Percentiles rank a stretch among this genome's conserved stretches.
Evolutionary conservation across 2,329 filamentous ascomycete species (phyloP).

Genomic region (Trichoderma guizhouense): DNA sequence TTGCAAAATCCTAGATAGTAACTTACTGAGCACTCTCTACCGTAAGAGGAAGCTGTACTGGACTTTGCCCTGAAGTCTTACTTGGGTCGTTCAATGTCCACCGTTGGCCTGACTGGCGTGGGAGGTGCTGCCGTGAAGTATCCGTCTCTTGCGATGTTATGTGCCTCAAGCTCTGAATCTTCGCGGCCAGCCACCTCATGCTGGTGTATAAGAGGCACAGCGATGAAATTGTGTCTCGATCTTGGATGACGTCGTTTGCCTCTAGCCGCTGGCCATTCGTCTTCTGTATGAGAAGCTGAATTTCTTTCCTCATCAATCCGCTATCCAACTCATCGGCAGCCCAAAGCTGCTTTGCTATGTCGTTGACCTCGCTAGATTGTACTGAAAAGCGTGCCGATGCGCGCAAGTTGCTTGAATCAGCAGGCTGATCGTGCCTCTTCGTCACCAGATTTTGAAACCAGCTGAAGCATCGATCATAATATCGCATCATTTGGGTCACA

Average conservation of each 20-base stretch:
- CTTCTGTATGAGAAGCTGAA: conserved; percentile 53
- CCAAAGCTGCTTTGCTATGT: conserved; percentile 67
- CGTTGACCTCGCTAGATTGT: conserved; percentile 67
- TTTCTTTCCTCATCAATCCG: conserved; percentile 62
- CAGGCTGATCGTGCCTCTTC: conserved; percentile 57
- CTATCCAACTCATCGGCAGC: conserved; percentile 46
- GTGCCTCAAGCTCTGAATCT: conserved; percentile 75
- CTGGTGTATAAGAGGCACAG: conserved; percentile 91
- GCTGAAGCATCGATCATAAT: conserved; percentile 85
- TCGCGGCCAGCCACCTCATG: conserved; percentile 94
- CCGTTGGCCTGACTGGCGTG: conserved; percentile 62
- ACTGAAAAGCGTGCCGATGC: conserved; percentile 70
- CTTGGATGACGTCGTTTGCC: conserved; percentile 80
- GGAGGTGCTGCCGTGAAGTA: conserved; percentile 53
- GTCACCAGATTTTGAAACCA: conserved; percentile 87
- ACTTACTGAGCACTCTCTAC: conserved; percentile 75
- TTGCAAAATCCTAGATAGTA: neutral
- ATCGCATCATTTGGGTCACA: conserved; percentile 86
- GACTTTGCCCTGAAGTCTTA: conserved; percentile 54
- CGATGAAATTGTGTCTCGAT: conserved; percentile 79
- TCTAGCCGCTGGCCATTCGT: conserved; percentile 62
- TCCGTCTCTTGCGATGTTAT: conserved; percentile 73
- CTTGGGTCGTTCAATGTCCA: conserved; percentile 75
- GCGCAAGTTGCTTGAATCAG: conserved; percentile 54
- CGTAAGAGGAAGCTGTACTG: conserved; percentile 84